Evolutionary conservation across 805 yeast genomes (phyloP).

Genomic region (Candida caryicola): DNA sequence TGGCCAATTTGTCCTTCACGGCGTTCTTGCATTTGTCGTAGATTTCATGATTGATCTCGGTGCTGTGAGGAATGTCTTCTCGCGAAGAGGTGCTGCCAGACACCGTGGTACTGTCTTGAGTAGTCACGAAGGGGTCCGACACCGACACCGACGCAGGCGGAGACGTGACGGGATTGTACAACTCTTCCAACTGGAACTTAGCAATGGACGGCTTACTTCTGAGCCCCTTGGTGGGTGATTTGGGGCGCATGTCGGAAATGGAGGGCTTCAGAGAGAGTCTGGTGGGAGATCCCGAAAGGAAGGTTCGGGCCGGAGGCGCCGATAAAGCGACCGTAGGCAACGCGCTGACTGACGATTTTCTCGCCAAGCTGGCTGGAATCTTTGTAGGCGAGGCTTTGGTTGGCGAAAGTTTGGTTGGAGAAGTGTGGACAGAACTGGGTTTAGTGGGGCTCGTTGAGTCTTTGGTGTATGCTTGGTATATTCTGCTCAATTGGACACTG

Average conservation of each 20-base stretch:
- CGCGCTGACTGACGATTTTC: not conserved
- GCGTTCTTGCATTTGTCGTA: conserved; percentile 31
- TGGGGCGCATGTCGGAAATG: conserved; percentile 6
- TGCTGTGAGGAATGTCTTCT: conserved; percentile 1
- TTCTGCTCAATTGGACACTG: conserved; percentile 62
- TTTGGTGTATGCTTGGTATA: conserved; percentile 42
- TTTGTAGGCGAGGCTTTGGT: conserved; percentile 12
- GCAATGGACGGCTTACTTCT: conserved; percentile 24
- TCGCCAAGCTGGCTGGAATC: conserved; percentile 2
- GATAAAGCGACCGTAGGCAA: not conserved
- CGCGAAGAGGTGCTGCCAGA: conserved; percentile 5
- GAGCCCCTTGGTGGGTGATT: conserved; percentile 14
- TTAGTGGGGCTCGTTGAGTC: conserved; percentile 2
- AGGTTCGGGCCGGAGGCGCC: not conserved
- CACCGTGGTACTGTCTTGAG: not conserved
- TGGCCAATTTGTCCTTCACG: conserved; percentile 20
- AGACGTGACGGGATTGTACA: conserved; percentile 23
- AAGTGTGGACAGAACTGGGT: not conserved
- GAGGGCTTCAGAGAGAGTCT: not conserved
- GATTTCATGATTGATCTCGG: conserved; percentile 15
- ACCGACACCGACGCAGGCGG: conserved; percentile 11
- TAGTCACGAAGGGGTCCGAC: not conserved
- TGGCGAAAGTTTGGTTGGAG: conserved; percentile 7
- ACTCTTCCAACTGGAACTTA: conserved; percentile 18
- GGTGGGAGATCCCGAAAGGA: not conserved